A percentile compares a stretch with the other conserved stretches of the same genome.
phyloP scores from a whole-genome alignment of 441 rosid species.

The California macrophylla region DNA sequence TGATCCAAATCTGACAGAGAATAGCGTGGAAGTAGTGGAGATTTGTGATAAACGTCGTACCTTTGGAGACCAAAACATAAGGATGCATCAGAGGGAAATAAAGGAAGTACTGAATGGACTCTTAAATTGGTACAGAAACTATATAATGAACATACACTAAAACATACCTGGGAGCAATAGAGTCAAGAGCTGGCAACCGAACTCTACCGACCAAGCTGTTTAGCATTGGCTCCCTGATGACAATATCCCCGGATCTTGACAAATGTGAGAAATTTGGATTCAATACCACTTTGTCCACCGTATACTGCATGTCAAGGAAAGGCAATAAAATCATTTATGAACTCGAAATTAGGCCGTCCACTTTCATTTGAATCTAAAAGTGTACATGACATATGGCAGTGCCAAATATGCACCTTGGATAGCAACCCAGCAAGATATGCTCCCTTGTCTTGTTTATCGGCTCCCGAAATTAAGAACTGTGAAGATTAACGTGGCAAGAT shows the following conservation, averaged over 20 bases:
- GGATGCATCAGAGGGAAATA: not conserved
- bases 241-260: slow-evolving; percentile 4
- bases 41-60: not conserved
- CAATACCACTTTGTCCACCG: slow-evolving; percentile 6
- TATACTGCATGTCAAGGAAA: not conserved
- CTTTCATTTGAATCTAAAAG: not conserved
- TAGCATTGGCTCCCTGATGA: not conserved
- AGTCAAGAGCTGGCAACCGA: not conserved
- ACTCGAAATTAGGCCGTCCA: not conserved
- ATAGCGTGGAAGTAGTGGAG: not conserved
- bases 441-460: slow-evolving; percentile 2
- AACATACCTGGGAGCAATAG: not conserved
- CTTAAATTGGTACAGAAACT: not conserved
- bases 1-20: slow-evolving; percentile 4
- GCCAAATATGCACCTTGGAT: slow-evolving; percentile 1
- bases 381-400: not conserved
- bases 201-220: not conserved
- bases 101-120: not conserved
- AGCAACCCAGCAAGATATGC: slow-evolving; percentile 9
- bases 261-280: not conserved
- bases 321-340: not conserved
- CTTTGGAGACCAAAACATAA: not conserved
- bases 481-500: not conserved
- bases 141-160: not conserved
- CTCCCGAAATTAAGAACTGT: slow-evolving; percentile 9